Base-by-base conservation (phyloP, 140 eudicot genomes). In the Cichorium intybus region DNA sequence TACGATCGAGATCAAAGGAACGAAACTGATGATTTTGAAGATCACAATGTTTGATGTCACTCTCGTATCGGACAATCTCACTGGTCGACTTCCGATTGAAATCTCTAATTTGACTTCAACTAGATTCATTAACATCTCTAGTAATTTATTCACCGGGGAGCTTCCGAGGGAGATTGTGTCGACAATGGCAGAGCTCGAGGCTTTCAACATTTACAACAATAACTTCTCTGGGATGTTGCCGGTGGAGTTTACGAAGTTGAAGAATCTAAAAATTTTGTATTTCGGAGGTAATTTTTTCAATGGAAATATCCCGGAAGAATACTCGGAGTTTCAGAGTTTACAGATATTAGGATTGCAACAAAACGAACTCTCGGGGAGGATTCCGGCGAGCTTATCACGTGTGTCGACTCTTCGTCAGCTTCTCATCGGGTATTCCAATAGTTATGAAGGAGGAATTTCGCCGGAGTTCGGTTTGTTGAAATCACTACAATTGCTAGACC, bases 201-300 rank as follows among this genome's bases (percentile, higher is more conserved):
- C 49, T 1, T 71, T 93, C 16, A 93, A 83, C 16, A 75, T 69
- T 5, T 93, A 88, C 72, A 80, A 93, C 37, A 93, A 93, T 55
- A 86, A 86, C 33, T 77, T 93, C 64, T 50, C 72, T 6, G 97
- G 99, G 0, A 29, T 17, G 4, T 75, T 93, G 5, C 97, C 99
- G 20, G 34, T 18, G 27, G 86, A 84, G 61, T 63, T 93, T 12
- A 80, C 65, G 12, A 56, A 15, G 21, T 26, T 83, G 53, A 63
- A 64, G 47, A 71, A 68, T 5, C 71, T 93, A 2, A 73, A 39
- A 26, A 24, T 46, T 22, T 73, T 93, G 5, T 37, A 31, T 2
- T 82, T 93, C 10, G 97, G 79, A 1, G 99, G 99, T 41, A 93
- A 93, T 24, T 93, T 69, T 41, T 93, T 93, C 70, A 45, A 22